Conservation (phyloP, 2,329 filamentous ascomycete genomes). For the Paecilomyces sp. region DNA sequence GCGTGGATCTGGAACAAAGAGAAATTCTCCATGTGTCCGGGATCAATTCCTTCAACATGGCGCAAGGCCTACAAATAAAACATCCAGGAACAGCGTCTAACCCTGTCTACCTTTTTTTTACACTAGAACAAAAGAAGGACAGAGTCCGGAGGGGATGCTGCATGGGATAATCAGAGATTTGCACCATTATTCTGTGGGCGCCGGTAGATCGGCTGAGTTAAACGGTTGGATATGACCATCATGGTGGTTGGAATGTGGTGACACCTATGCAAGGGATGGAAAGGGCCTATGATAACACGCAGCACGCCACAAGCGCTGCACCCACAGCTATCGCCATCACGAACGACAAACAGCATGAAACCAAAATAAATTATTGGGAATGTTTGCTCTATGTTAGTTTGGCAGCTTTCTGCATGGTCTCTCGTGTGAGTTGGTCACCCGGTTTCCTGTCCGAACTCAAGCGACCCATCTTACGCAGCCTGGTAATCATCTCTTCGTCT, state of each 20-base stretch:
- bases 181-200: background rate
- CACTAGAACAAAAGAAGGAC: background rate
- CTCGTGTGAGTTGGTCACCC: constrained; percentile 47
- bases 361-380: constrained; percentile 1
- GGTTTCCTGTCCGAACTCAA: constrained; percentile 45
- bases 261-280: constrained; percentile 16
- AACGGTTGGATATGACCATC: constrained; percentile 7
- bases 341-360: constrained; percentile 2
- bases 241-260: constrained; percentile 10
- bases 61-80: background rate
- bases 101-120: background rate
- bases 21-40: background rate
- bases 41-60: background rate
- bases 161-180: background rate
- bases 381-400: constrained; percentile 27
- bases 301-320: background rate
- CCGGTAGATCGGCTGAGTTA: background rate
- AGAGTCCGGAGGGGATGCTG: background rate
- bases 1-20: background rate
- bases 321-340: background rate
- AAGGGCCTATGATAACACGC: background rate
- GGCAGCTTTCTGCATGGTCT: constrained; percentile 44
- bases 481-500: constrained; percentile 59
- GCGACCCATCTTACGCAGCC: constrained; percentile 49
- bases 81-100: background rate